Conservation (phyloP, 2,329 filamentous ascomycete genomes). For the Talaromyces atroroseus region DNA sequence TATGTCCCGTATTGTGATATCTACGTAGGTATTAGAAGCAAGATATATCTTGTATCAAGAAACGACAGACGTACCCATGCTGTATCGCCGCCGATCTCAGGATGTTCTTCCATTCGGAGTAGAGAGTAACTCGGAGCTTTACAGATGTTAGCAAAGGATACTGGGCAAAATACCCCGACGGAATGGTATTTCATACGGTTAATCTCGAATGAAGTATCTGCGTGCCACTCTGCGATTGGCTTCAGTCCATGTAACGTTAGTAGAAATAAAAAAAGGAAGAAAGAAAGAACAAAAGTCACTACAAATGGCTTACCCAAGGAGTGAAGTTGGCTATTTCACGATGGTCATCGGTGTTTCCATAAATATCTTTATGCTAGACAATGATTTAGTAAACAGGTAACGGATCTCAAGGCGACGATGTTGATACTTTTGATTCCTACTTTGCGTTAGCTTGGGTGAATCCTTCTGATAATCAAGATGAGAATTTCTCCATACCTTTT, state of each 20-base stretch:
- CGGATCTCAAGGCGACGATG: background rate
- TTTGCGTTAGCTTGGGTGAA: background rate
- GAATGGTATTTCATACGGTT: conserved; percentile 30
- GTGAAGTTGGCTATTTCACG: conserved; percentile 44
- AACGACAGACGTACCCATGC: conserved; percentile 34
- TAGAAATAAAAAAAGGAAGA: background rate
- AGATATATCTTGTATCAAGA: background rate
- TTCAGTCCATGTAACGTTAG: background rate
- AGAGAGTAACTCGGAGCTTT: conserved; percentile 45
- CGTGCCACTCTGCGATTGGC: conserved; percentile 44
- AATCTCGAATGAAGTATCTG: conserved; percentile 49
- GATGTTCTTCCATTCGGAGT: conserved; percentile 49
- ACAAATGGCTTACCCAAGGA: conserved; percentile 30
- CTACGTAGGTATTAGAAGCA: conserved; percentile 9
- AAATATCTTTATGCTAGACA: conserved; percentile 37
- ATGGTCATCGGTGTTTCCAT: conserved; percentile 43
- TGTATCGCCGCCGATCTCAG: conserved; percentile 44
- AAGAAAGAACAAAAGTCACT: background rate
- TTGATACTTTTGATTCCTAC: conserved; percentile 20
- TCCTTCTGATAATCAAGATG: background rate
- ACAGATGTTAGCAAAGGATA: background rate
- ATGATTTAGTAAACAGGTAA: conserved; percentile 3
- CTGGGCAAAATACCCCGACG: background rate
- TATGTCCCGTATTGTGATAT: conserved; percentile 43
- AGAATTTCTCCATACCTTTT: conserved; percentile 15